phyloP scores from a whole-genome alignment of 495 filamentous ascomycete genomes.

The Acidiella bohemica region DNA sequence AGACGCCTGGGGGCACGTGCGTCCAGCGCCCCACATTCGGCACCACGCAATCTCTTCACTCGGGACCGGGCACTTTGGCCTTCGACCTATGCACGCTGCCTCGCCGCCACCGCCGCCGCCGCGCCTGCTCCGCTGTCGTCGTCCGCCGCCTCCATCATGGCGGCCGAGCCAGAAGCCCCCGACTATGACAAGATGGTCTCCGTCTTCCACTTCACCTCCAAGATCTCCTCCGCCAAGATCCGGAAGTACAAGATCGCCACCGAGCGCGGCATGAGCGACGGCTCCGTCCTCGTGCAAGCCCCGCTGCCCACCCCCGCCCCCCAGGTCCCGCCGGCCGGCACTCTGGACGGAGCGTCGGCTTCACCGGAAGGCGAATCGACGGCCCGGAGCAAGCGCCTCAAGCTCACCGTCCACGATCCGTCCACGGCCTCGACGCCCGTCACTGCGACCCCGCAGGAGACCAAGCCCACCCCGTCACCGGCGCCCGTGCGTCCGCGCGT shows the following conservation, averaged over 20 bases:
- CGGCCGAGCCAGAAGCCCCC: too few species aligned
- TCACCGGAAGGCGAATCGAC: constrained; percentile 5
- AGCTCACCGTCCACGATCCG: constrained; percentile 4
- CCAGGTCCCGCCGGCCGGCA: not conserved
- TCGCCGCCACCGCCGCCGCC: too few species aligned
- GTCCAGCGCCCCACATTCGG: too few species aligned
- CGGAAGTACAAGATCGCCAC: constrained; percentile 17
- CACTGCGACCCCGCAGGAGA: not conserved
- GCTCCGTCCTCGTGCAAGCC: not conserved
- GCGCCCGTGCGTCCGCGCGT: too few species aligned
- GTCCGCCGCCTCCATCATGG: too few species aligned
- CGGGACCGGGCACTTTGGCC: too few species aligned
- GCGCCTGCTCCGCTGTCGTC: too few species aligned
- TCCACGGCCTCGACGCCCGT: not conserved
- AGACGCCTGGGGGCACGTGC: too few species aligned
- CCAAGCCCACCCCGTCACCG: too few species aligned
- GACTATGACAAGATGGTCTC: constrained; percentile 5
- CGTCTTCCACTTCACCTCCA: constrained; percentile 17
- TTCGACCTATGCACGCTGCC: too few species aligned
- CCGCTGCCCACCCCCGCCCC: constrained; percentile 1
- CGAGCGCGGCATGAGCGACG: constrained; percentile 12
- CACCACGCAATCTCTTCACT: too few species aligned
- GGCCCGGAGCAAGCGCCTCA: constrained; percentile 7
- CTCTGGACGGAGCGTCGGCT: not conserved
- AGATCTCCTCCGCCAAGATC: constrained; percentile 19